A percentile compares a stretch with the other conserved stretches of the same genome.
Conservation (phyloP, 495 filamentous ascomycete genomes). For the Massariosphaeria phaeospora region DNA sequence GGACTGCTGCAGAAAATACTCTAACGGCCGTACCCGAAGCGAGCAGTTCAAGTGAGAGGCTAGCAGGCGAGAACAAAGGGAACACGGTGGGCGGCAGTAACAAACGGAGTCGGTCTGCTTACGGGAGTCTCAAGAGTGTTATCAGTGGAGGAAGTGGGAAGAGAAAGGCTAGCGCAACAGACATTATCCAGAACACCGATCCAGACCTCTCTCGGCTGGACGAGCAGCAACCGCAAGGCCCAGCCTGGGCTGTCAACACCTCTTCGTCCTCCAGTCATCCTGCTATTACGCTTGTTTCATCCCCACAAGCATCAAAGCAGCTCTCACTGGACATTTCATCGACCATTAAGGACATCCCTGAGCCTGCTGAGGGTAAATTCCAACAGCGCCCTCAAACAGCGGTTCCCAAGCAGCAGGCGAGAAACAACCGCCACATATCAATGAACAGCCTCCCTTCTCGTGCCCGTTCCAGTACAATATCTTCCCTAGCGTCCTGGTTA, state of each 20-base stretch:
- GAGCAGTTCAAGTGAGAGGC: constrained; percentile 38
- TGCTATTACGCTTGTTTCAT: constrained; percentile 26
- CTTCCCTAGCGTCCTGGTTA: constrained; percentile 30
- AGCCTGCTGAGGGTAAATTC: not conserved
- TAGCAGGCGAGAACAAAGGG: constrained; percentile 25
- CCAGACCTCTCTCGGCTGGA: not conserved
- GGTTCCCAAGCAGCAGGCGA: not conserved
- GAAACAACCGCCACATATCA: constrained; percentile 12
- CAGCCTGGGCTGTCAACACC: constrained; percentile 18
- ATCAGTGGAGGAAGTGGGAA: constrained; percentile 30
- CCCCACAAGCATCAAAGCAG: constrained; percentile 29
- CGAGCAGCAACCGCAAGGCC: not conserved
- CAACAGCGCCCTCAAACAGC: not conserved
- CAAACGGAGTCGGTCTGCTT: constrained; percentile 26
- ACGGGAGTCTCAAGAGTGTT: constrained; percentile 33
- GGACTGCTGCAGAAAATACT: constrained; percentile 26
- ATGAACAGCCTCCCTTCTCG: constrained; percentile 7
- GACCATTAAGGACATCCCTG: constrained; percentile 18
- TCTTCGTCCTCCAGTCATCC: constrained; percentile 13
- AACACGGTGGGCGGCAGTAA: constrained; percentile 6
- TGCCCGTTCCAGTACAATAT: constrained; percentile 20
- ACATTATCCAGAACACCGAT: not conserved
- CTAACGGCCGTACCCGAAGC: constrained; percentile 39
- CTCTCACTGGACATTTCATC: constrained; percentile 27
- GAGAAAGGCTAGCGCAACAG: constrained; percentile 1